Conservation (phyloP, 73 alveolate genomes). For the Paramecium sexaurelia region DNA sequence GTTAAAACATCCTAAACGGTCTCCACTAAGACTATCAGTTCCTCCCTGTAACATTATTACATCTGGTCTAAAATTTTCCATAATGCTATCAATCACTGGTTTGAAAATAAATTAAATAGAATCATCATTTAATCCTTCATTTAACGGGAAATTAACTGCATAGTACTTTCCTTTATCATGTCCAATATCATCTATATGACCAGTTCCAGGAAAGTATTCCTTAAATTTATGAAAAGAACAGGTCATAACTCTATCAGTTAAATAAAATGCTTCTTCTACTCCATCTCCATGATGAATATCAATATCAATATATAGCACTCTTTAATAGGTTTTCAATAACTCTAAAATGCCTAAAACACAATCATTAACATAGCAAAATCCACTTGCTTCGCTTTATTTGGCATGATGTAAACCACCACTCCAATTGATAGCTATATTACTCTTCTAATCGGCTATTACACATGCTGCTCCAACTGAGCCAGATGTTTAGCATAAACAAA, state of each 20-base stretch:
- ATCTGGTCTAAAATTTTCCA: constrained; percentile 81
- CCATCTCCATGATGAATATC: constrained; percentile 99
- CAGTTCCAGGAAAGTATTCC: constrained; percentile 99
- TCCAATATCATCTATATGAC: constrained; percentile 95
- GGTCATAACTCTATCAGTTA: constrained; percentile 97
- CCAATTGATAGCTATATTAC: constrained; percentile 96
- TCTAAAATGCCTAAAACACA: constrained; percentile 95
- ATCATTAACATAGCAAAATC: constrained; percentile 98
- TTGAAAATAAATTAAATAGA: constrained; percentile 84
- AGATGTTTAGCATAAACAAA: constrained; percentile 89
- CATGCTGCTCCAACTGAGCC: constrained; percentile 83
- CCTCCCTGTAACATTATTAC: constrained; percentile 73
- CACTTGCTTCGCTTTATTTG: constrained; percentile 95
- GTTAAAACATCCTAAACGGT: constrained; percentile 97
- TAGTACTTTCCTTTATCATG: constrained; percentile 94
- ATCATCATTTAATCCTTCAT: constrained; percentile 97
- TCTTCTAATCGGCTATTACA: constrained; percentile 74
- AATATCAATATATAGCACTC: constrained; percentile 95
- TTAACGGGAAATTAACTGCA: constrained; percentile 96
- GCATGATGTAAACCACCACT: constrained; percentile 99
- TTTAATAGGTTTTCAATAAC: constrained; percentile 81
- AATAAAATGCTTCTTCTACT: constrained; percentile 99
- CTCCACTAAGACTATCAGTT: constrained; percentile 95
- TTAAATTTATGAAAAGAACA: constrained; percentile 98
- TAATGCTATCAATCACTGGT: constrained; percentile 89